Base-by-base conservation (phyloP, 2,329 filamentous ascomycete genomes). In the Apiospora marii region DNA sequence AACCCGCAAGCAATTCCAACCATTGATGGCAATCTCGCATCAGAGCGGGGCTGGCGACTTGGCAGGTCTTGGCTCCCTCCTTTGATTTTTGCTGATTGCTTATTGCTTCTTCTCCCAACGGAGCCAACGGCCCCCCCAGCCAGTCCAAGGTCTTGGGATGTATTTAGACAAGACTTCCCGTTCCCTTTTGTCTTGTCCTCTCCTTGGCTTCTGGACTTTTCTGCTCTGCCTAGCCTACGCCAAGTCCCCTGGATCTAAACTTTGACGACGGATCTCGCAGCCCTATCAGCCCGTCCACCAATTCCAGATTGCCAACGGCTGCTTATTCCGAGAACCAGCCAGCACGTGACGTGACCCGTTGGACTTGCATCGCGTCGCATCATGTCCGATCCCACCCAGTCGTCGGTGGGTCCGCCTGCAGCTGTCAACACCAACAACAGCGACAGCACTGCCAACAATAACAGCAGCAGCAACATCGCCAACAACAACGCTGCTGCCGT, bases 161-260 rank as follows among this genome's bases (percentile, higher is more conserved):
- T 64, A 64, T 64, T 41, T 64, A 64, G 58, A 64, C 30, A 64
- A 64, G 58, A 12, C 58, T 64, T 64, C 34, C 58, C 19, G 7
- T 22, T 22, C 46, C 22, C 46, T n/a, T 37, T 37, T 41, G 27
- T 64, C 58, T 64, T 37, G 58, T 41, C 58, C 19, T 19, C 53
- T 19, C 30, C 58, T 64, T 64, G 58, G 58, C 58, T 41, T 64
- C 24, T 14, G 8, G 37, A 41, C 37, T 49, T n/a, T 49, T 22
- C n/a, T 49, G 46, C 8, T 37, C 30, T 41, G 34, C 19, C 30
- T 64, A 64, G 58, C 58, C 58, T 3, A 64, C 8, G 58, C 58
- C 58, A 64, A 64, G 58, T 13, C 19, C 19, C 7, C 58, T n/a
- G 34, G 58, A 34, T 19, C 30, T 58, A 14, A 30, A 58, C 51